Evolutionary conservation across 805 yeast genomes (phyloP).

Genomic region (Spathaspora passalidarum): DNA sequence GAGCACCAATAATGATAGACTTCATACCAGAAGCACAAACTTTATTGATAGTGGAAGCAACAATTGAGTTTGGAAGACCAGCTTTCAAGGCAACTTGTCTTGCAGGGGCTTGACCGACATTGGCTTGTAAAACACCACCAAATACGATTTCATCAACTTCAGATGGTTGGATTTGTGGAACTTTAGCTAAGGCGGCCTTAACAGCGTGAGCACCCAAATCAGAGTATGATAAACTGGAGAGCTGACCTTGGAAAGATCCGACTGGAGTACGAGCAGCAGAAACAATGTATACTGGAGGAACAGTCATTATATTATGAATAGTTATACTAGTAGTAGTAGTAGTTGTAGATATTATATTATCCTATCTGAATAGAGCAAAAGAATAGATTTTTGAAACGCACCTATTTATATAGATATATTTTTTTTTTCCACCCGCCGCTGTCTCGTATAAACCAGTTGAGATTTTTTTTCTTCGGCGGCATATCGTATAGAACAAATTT

Average conservation of each 20-base stretch:
- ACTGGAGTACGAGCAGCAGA: constrained; percentile 92
- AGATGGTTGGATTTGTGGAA: constrained; percentile 73
- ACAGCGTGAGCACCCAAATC: constrained; percentile 95
- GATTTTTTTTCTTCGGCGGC: background rate
- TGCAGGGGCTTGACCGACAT: constrained; percentile 96
- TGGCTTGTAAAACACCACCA: constrained; percentile 91
- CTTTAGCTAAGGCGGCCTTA: constrained; percentile 78
- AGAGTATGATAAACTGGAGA: constrained; percentile 70
- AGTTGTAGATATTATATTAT: background rate
- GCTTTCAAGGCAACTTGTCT: constrained; percentile 94
- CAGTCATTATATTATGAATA: no score
- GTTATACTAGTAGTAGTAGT: no score
- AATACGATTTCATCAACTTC: constrained; percentile 87
- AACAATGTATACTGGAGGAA: constrained; percentile 73
- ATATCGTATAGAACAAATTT: background rate
- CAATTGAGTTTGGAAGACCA: constrained; percentile 75
- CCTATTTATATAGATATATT: background rate
- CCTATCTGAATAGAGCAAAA: background rate
- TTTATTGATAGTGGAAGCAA: constrained; percentile 90
- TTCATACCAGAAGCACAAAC: constrained; percentile 97
- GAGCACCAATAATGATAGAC: constrained; percentile 87
- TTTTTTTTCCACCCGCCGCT: background rate
- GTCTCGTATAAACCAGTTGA: background rate
- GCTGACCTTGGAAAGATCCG: constrained; percentile 87
- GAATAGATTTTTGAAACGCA: background rate